A percentile compares a stretch with the other conserved stretches of the same genome.
Conservation (phyloP, 768 basidiomycete species). For the Naganishia kalamii region DNA sequence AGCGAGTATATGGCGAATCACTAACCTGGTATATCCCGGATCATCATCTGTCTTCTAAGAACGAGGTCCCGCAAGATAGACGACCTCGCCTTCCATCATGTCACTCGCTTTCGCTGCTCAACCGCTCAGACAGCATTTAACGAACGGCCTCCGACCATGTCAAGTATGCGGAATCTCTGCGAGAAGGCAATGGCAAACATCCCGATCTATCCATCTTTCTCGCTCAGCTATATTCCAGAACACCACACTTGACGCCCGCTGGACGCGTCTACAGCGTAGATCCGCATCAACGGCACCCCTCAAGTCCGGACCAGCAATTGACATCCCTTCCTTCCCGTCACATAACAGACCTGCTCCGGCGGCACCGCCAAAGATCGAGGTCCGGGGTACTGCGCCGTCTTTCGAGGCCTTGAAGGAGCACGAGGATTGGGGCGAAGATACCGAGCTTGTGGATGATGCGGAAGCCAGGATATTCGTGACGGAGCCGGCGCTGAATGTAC, state of each 20-base stretch:
- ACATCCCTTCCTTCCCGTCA: not conserved
- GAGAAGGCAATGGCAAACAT: not conserved
- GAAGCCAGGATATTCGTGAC: constrained; percentile 37
- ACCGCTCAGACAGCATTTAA: not conserved
- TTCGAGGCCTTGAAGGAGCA: constrained; percentile 38
- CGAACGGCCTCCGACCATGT: not conserved
- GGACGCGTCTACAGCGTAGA: not conserved
- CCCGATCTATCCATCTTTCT: not conserved
- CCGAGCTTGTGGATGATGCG: constrained; percentile 31
- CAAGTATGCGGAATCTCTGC: not conserved
- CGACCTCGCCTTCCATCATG: not conserved
- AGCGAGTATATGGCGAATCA: not conserved
- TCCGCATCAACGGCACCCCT: not conserved
- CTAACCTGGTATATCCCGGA: not conserved
- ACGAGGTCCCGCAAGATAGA: too few species aligned
- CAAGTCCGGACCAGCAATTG: not conserved
- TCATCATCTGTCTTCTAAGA: too few species aligned
- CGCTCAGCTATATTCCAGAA: not conserved
- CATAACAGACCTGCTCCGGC: not conserved
- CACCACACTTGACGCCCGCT: not conserved
- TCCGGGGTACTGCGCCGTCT: constrained; percentile 35
- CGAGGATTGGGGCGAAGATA: constrained; percentile 39
- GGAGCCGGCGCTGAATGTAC: constrained; percentile 36
- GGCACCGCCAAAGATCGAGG: not conserved
- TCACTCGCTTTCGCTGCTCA: not conserved